Evolutionary conservation across 2,329 filamentous ascomycete species (phyloP).

Genomic region (Curvularia lunata): DNA sequence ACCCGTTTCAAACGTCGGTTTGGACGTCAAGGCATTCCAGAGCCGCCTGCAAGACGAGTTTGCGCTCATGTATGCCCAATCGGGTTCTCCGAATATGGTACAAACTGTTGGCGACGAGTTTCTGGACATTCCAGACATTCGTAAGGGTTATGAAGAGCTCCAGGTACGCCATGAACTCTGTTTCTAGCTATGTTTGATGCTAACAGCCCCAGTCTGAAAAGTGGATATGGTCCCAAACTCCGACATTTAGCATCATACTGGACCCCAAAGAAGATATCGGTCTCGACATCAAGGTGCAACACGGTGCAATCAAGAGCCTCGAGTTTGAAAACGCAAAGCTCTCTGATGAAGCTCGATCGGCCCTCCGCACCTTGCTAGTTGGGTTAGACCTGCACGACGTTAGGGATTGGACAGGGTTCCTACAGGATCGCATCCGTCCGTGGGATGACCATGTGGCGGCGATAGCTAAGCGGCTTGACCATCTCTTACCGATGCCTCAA

Average conservation of each 20-base stretch:
- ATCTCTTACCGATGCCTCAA: conserved; percentile 32
- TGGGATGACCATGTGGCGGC: conserved; percentile 21
- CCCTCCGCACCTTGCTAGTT: conserved; percentile 29
- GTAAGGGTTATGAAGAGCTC: conserved; percentile 67
- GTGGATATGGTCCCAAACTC: conserved; percentile 88
- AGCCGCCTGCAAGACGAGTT: conserved; percentile 64
- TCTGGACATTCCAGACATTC: conserved; percentile 61
- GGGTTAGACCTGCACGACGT: conserved; percentile 60
- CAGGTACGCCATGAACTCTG: conserved; percentile 54
- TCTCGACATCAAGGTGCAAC: conserved; percentile 53
- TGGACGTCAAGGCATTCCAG: conserved; percentile 57
- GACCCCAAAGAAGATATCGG: conserved; percentile 56
- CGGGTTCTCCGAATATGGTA: conserved; percentile 47
- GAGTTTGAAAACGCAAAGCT: conserved; percentile 40
- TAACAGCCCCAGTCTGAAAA: conserved; percentile 61
- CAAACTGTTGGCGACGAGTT: conserved; percentile 61
- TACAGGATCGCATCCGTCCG: conserved; percentile 22
- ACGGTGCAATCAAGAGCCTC: conserved; percentile 61
- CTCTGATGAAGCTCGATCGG: conserved; percentile 17
- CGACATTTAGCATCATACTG: conserved; percentile 71
- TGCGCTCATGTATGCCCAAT: conserved; percentile 65
- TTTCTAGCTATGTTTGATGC: conserved; percentile 8
- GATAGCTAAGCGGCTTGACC: conserved; percentile 28
- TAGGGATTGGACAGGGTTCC: conserved; percentile 46
- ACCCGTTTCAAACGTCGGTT: conserved; percentile 77